Percentiles rank a stretch among this genome's conserved stretches.
Evolutionary conservation across 2,329 filamentous ascomycete species (phyloP).

Genomic region (Colletotrichum horii): DNA sequence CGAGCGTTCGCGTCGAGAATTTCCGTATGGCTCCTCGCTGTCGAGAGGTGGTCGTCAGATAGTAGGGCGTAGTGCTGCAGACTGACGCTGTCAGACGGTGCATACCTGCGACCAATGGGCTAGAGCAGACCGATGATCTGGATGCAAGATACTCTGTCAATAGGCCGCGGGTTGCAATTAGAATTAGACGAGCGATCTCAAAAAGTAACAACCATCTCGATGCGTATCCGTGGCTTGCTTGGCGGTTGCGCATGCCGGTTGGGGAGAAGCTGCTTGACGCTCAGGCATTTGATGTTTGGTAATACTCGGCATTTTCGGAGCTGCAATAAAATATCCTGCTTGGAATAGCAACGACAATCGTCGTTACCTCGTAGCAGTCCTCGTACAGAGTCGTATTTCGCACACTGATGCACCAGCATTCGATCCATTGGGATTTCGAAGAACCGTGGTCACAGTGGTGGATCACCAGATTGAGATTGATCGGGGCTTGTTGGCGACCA

Average conservation of each 20-base stretch:
- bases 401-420: background rate
- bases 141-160: background rate
- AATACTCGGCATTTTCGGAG: background rate
- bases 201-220: background rate
- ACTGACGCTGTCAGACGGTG: background rate
- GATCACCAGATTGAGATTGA: background rate
- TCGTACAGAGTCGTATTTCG: background rate
- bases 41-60: background rate
- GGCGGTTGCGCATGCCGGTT: background rate
- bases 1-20: background rate
- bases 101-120: background rate
- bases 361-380: background rate
- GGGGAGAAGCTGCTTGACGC: background rate
- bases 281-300: background rate
- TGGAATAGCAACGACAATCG: background rate
- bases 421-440: background rate
- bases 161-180: background rate
- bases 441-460: background rate
- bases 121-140: background rate
- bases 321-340: background rate
- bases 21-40: background rate
- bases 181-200: background rate
- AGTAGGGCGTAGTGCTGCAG: background rate
- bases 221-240: background rate
- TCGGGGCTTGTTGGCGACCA: background rate